These are phyloP conservation scores for Lactarius psammicola DNA, from an alignment of 768 basidiomycete genomes.

Conservation along the genomic window DNA sequence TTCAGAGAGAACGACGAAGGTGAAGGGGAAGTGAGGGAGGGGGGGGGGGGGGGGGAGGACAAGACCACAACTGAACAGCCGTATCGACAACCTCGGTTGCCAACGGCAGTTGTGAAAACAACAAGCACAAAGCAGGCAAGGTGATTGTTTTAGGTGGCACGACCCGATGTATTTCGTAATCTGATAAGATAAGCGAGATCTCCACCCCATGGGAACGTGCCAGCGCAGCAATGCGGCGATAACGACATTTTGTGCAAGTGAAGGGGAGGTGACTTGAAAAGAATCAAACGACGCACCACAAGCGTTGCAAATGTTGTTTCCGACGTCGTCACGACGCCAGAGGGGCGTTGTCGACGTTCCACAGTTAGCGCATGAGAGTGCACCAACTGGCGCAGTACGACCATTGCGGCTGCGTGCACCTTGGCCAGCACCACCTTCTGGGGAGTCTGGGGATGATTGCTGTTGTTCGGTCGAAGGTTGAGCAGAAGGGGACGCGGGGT, in stretches of 20 bases:
- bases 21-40: no score
- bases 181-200: conserved; percentile 31
- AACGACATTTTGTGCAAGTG: conserved; percentile 24
- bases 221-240: conserved; percentile 22
- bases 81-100: background rate
- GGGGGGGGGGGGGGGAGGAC: no score
- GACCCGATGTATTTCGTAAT: conserved; percentile 40
- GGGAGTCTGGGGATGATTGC: conserved; percentile 21
- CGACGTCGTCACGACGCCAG: conserved; percentile 87
- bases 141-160: no score
- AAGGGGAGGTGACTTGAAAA: conserved; percentile 30
- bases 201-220: conserved; percentile 21
- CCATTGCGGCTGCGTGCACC: conserved; percentile 27
- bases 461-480: conserved; percentile 28
- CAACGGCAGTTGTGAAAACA: conserved; percentile 18
- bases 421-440: conserved; percentile 24
- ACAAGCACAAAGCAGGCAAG: background rate
- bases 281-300: conserved; percentile 63
- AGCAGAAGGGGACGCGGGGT: conserved; percentile 32
- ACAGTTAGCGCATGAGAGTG: conserved; percentile 83
- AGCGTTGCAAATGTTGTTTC: conserved; percentile 93
- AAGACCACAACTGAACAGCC: no score
- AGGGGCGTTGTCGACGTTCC: conserved; percentile 86
- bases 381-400: conserved; percentile 53
- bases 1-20: conserved; percentile 7